Conservation (phyloP, 441 rosid species). For the Populus hybrid region DNA sequence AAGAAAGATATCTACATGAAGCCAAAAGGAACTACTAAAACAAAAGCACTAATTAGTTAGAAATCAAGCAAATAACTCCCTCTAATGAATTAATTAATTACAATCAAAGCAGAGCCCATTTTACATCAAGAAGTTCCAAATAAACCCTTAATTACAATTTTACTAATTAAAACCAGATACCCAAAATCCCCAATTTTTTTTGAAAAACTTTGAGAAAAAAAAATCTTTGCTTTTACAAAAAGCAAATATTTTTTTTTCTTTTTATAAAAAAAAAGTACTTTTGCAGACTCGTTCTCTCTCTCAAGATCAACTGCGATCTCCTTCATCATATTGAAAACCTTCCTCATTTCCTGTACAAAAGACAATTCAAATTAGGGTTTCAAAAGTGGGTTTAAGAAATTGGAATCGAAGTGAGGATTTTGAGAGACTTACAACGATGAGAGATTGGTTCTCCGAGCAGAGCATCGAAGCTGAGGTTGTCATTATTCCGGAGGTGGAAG, state of each 20-base stretch:
- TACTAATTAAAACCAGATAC: not conserved
- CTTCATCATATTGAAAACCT: slow-evolving; percentile 54
- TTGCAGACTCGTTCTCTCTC: slow-evolving; percentile 53
- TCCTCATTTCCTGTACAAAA: slow-evolving; percentile 51
- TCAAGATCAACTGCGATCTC: slow-evolving; percentile 65
- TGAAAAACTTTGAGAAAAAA: too few species aligned
- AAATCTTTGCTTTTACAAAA: too few species aligned
- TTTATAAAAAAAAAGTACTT: slow-evolving; percentile 35
- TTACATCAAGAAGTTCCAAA: not conserved
- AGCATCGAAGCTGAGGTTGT: slow-evolving; percentile 49
- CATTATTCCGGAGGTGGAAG: slow-evolving; percentile 37
- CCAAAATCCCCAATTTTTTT: not conserved
- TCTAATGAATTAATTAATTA: not conserved
- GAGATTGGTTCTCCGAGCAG: slow-evolving; percentile 48
- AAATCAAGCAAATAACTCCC: not conserved
- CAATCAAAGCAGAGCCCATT: not conserved
- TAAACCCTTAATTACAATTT: too few species aligned
- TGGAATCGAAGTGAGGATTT: not conserved
- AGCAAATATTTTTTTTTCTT: not conserved
- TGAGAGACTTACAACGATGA: slow-evolving; percentile 43
- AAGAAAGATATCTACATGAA: not conserved
- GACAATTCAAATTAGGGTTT: not conserved
- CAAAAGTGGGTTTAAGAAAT: not conserved
- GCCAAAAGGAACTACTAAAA: not conserved
- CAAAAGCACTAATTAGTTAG: not conserved